These are phyloP conservation scores for Boletus edulis DNA, from an alignment of 768 basidiomycete genomes.

Conservation along the genomic window DNA sequence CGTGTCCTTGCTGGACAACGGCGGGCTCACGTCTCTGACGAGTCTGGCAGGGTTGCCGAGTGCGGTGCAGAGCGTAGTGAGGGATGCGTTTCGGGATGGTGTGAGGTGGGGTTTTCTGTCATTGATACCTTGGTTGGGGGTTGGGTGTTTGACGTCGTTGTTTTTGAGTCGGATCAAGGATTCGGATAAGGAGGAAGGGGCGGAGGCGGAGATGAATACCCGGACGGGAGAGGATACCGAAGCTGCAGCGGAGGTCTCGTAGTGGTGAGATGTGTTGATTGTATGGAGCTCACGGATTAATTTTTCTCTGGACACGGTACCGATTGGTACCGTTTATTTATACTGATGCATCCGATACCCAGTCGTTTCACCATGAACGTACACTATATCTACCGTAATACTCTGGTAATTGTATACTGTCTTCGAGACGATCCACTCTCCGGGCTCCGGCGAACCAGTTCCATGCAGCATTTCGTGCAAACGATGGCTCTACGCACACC, in stretches of 20 bases:
- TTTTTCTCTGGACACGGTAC: no score
- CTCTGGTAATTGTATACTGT: no score
- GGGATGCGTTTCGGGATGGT: conserved; percentile 41
- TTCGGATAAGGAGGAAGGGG: conserved; percentile 4
- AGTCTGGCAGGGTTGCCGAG: conserved; percentile 37
- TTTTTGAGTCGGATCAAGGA: conserved; percentile 40
- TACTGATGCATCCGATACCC: no score
- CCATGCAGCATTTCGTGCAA: no score
- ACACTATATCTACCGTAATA: no score
- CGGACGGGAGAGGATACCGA: background rate
- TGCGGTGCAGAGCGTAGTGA: conserved; percentile 33
- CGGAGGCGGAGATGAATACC: background rate
- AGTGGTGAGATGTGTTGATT: background rate
- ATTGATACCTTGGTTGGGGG: conserved; percentile 45
- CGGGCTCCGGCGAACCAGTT: no score
- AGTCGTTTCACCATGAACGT: no score
- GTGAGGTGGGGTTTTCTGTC: conserved; percentile 45
- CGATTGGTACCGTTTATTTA: no score
- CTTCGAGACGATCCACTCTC: no score
- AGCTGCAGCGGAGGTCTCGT: background rate
- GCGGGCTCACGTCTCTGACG: conserved; percentile 34
- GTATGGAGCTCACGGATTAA: no score
- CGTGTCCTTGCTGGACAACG: conserved; percentile 17
- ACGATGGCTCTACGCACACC: no score
- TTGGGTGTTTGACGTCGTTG: conserved; percentile 35